A percentile compares a stretch with the other conserved stretches of the same genome.
Evolutionary conservation across 805 yeast species (phyloP).

Genomic region (Saccharomycopsis sp.): DNA sequence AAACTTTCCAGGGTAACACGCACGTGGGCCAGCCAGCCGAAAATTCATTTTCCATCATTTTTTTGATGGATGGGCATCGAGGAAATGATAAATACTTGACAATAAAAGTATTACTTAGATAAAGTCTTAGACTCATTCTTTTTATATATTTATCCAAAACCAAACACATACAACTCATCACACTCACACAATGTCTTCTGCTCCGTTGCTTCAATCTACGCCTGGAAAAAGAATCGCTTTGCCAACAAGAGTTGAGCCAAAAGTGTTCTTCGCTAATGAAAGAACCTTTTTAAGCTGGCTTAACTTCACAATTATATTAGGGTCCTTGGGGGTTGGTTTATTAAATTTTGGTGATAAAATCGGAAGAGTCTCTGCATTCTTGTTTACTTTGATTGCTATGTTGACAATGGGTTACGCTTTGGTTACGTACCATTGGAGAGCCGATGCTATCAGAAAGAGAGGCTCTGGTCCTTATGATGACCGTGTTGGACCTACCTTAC

Average conservation of each 20-base stretch:
- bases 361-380: slow-evolving; percentile 87
- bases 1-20: neutral
- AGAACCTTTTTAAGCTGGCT: slow-evolving; percentile 98
- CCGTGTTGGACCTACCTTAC: slow-evolving; percentile 96
- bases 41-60: neutral
- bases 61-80: neutral
- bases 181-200: slow-evolving; percentile 47
- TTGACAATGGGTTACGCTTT: slow-evolving; percentile 95
- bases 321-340: slow-evolving; percentile 93
- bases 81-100: neutral
- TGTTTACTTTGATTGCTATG: slow-evolving; percentile 95
- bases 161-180: neutral
- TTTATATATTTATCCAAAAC: too few relatives aligned
- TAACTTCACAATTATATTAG: slow-evolving; percentile 96
- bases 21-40: slow-evolving; percentile 2
- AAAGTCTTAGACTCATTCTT: neutral
- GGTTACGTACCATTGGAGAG: slow-evolving; percentile 98
- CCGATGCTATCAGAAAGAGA: slow-evolving; percentile 94
- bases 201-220: slow-evolving; percentile 65
- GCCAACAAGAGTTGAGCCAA: slow-evolving; percentile 98
- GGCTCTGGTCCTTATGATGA: slow-evolving; percentile 99
- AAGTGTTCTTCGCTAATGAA: slow-evolving; percentile 97
- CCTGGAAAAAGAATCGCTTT: slow-evolving; percentile 91
- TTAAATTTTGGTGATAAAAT: slow-evolving; percentile 93
- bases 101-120: neutral